Base-by-base conservation (phyloP, 2,329 filamentous ascomycete species). In the Fusarium papillatum region DNA sequence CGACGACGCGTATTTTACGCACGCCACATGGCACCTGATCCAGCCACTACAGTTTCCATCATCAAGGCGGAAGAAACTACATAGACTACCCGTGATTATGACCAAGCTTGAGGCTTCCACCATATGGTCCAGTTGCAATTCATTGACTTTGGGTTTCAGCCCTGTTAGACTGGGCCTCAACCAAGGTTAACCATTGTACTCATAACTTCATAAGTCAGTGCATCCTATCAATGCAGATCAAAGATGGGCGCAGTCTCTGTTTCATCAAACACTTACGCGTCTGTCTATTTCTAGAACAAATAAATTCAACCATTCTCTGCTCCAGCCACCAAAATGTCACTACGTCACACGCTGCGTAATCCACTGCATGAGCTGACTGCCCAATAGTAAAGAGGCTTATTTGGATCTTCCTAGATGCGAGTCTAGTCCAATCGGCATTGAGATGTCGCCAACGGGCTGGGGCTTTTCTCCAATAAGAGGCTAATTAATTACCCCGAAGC, bases 401-500 rank as follows among this genome's bases (percentile, higher is more conserved):
- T 39, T 19, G 17, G 57, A 61, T 61, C 36, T 19, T 39, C 17
- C 16, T 1, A 36, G 10, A 17, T 16, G 24, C 57, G 14, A 39
- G 34, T 19, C 24, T 39, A n/a, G 36, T 16, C 57, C 57, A 61
- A 61, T 61, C 34, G 24, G 57, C 38, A 26, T 61, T 38, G 26
- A 19, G 36, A 29, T 29, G 34, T 38, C 16, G 24, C 9, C n/a
- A 29, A 14, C 17, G 38, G 17, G 57, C 34, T 43, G 38, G 38
- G 38, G 38, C 34, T 14, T 43, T 39, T 41, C 36, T 39, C 57
- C 38, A 41, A 61, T 29, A 43, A 43, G 57, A 39, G 57, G 38
- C 57, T 61, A 39, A 61, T 26, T 39, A 61, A 39, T 61, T 61
- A 61, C 57, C 36, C 57, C 57, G 57, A 39, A 39, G 50, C 50